Evolutionary conservation across 2,329 filamentous ascomycete species (phyloP), one percentile per base, ranked within the genome.

Genomic region (Xylaria hypoxylon): DNA sequence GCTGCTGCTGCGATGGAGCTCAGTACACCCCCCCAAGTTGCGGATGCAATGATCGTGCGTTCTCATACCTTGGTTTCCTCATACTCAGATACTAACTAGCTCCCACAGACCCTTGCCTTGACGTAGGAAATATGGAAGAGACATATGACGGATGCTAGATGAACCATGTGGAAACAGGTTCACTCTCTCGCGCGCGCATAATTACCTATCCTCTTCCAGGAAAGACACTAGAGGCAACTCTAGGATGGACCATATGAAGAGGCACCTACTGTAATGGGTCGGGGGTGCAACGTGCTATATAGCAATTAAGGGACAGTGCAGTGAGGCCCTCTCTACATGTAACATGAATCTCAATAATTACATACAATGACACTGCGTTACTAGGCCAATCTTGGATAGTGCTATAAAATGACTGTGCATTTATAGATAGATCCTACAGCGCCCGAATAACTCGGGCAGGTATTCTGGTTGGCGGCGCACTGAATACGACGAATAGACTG

Each of bases 41-140:
- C 40, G 1, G n/a, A 5, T 35, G 56, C 6, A 1, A 26, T 8
- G 24, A 26, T 33, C 2, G 63, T 65, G 38, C 3, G 63, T 47
- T 13, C 13, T 45, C 6, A 28, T 47, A 28, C 48, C 13, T 22
- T 26, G 44, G 6, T 22, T 19, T 4, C 22, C 28, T 31, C 17
- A 7, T 28, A 11, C 13, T 42, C 26, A 6, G 50, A 22, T 28
- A 31, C 62, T 61, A 28, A 65, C 15, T 28, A 19, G n/a, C 40
- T 17, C 6, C 5, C n/a, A 2, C 8, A 56, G 57, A 45, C 19
- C 5, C 42, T 24, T 55, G 6, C 5, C 40, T 47, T 13, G 31
- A 22, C 28, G 5, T 11, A 10, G 5, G 31, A 8, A 24, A 33
- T 13, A 31, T 15, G 8, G 10, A 22, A 22, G n/a, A 59, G 15